Base-by-base conservation (phyloP, 257 asterid genomes). In the Scutellaria baicalensis region DNA sequence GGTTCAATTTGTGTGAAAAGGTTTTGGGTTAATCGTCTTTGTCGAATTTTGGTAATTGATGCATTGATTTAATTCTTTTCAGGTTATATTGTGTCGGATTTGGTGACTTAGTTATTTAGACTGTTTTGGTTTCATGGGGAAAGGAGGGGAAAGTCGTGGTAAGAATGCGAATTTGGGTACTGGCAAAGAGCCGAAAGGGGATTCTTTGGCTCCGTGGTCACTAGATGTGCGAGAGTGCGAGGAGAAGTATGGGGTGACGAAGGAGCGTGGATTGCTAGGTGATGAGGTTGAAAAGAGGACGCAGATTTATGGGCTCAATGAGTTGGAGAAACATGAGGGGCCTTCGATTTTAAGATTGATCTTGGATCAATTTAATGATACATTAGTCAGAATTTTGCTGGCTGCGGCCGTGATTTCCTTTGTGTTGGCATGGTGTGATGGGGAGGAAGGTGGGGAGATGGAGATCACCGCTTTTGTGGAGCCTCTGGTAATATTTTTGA, bases 391-490 rank as follows among this genome's bases (percentile, higher is more conserved):
- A 81, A 94, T 94, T 80, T 78, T 94, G 72, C 83, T 94, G 43
- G 93, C 76, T 56, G 99, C 99, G 1, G 99, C 99, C 0, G 99
- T 94, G 66, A 67, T 94, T 60, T 94, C 98, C 9, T 94, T 94
- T 80, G 96, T 94, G 68, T 70, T 94, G 84, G 99, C 98, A 3
- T 91, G 87, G 97, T 89, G 44, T 68, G 99, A 94, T 73, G 99
- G 99, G 31, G 95, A 92, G 0, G 94, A 89, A 79, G 99, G 98
- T 0, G 99, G 95, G 61, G 97, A 94, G 80, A 91, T 76, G 97
- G 96, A 77, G 87, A 91, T 91, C 79, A 94, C 99, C 0, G 99
- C 99, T 0, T 94, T 94, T 62, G 99, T 94, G 73, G 99, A 94
- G 80, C 99, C 99, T 10, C 51, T 94, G 71, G 98, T 94, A 42